Evolutionary conservation across 78 protist genomes (phyloP).

Genomic region (Dictyostelium capitatum): DNA sequence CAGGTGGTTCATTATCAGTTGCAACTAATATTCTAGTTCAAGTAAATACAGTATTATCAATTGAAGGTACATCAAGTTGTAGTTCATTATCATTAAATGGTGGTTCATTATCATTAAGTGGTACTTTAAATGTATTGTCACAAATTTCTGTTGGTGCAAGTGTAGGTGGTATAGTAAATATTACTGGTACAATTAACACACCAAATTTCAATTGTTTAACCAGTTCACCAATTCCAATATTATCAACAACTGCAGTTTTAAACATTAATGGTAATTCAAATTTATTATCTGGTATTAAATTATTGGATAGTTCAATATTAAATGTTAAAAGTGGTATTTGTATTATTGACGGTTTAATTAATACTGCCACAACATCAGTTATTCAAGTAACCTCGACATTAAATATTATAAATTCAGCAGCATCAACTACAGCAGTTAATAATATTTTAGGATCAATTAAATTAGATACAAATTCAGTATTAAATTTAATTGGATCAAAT

Average conservation of each 20-base stretch:
- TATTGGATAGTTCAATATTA: neutral
- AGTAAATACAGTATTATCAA: neutral
- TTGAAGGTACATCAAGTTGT: neutral
- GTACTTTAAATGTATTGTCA: neutral
- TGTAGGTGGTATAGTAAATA: neutral
- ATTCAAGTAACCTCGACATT: neutral
- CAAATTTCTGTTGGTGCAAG: neutral
- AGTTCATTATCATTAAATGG: neutral
- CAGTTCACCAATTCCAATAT: neutral
- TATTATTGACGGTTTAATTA: neutral
- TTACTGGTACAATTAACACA: neutral
- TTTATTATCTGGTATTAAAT: neutral
- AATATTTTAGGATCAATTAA: neutral
- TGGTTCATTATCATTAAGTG: neutral
- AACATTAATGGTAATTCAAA: conserved; percentile 13
- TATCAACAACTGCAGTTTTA: neutral
- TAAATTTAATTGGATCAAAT: neutral
- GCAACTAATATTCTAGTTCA: neutral
- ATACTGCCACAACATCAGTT: neutral
- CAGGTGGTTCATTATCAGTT: neutral
- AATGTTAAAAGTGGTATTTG: conserved; percentile 13
- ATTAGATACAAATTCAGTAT: neutral
- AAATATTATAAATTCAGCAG: neutral
- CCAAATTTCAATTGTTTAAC: neutral
- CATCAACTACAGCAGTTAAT: neutral